phyloP scores from a whole-genome alignment of 306 rosid species.

The Castanospermum australe region DNA sequence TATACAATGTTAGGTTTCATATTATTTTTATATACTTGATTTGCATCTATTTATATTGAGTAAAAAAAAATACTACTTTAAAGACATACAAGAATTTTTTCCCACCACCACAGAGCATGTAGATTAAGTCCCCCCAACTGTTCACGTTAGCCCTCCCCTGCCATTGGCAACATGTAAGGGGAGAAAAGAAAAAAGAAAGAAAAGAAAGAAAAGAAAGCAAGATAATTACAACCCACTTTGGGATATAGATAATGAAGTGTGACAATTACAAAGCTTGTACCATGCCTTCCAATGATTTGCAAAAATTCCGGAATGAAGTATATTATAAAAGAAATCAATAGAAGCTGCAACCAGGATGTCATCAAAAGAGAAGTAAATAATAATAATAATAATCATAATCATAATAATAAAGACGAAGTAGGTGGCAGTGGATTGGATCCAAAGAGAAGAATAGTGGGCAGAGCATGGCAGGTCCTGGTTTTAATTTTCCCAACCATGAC shows the following conservation, averaged over 20 bases:
- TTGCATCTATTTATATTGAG: too few relatives aligned
- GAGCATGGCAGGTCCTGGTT: background rate
- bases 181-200: background rate
- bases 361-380: background rate
- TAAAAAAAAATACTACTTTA: too few relatives aligned
- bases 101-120: constrained; percentile 19
- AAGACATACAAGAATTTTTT: too few relatives aligned
- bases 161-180: constrained; percentile 18
- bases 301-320: background rate
- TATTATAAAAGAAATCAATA: background rate
- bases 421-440: constrained; percentile 35
- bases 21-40: too few relatives aligned
- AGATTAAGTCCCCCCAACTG: constrained; percentile 12
- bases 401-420: background rate
- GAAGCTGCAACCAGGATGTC: constrained; percentile 14
- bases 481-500: background rate
- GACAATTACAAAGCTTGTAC: constrained; percentile 6
- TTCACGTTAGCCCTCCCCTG: constrained; percentile 10
- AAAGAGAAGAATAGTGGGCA: background rate
- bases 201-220: background rate
- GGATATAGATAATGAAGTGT: constrained; percentile 16
- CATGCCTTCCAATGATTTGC: constrained; percentile 15
- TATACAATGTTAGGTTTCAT: too few relatives aligned
- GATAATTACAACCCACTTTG: constrained; percentile 7
- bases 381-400: background rate